A percentile compares a stretch with the other conserved stretches of the same genome.
These are phyloP conservation scores for Tuber borchii DNA, from an alignment of 495 filamentous ascomycete genomes.

Conservation along the genomic window DNA sequence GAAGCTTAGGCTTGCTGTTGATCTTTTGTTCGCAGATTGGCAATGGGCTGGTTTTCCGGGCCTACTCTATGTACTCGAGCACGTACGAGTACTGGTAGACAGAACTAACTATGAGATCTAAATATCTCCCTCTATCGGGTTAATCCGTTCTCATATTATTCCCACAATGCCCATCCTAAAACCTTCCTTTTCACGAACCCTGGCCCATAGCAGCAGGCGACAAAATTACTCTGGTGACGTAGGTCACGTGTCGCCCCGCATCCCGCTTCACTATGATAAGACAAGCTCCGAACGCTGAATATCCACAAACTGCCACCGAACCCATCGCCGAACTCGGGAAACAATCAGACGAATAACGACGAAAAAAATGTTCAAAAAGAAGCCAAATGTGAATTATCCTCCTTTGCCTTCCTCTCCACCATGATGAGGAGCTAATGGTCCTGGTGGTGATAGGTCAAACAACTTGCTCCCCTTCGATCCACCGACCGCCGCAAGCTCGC, in stretches of 20 bases:
- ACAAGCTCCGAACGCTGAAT: background rate
- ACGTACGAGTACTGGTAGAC: too few species aligned
- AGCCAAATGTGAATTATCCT: slow-evolving; percentile 55
- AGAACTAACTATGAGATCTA: background rate
- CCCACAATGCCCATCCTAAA: background rate
- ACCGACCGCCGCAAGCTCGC: slow-evolving; percentile 66
- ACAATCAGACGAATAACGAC: background rate
- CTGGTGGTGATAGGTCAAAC: slow-evolving; percentile 54
- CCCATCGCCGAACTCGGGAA: background rate
- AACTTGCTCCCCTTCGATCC: slow-evolving; percentile 60
- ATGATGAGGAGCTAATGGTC: background rate
- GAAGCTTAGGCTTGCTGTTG: too few species aligned
- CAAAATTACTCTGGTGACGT: background rate
- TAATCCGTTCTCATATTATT: background rate
- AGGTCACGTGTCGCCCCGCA: background rate
- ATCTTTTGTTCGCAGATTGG: background rate
- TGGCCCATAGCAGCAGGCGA: background rate
- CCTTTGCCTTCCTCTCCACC: slow-evolving; percentile 41
- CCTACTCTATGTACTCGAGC: background rate
- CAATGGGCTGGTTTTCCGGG: background rate
- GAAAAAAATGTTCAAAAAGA: slow-evolving; percentile 67
- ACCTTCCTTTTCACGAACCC: background rate
- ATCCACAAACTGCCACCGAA: background rate
- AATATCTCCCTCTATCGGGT: background rate
- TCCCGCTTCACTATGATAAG: background rate